Conservation (phyloP, 2,329 filamentous ascomycete species). For the Colletotrichum simmondsii region DNA sequence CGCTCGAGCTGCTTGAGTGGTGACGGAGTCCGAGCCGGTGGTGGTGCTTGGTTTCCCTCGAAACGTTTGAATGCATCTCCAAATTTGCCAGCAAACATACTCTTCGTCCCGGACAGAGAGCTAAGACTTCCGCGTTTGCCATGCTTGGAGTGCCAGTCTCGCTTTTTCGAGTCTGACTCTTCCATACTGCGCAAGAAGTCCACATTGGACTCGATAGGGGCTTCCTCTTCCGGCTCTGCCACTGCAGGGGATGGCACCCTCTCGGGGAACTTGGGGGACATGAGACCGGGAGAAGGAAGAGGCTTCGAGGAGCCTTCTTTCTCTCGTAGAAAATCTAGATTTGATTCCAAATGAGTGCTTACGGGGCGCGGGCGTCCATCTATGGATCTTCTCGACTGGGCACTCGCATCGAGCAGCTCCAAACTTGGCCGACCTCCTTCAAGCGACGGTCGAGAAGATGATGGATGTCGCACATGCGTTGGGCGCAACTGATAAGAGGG, state of each 20-base stretch:
- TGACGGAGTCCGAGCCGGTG: conserved; percentile 56
- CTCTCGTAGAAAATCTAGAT: conserved; percentile 84
- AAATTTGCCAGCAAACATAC: conserved; percentile 86
- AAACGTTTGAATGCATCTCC: conserved; percentile 95
- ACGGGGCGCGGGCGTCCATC: conserved; percentile 75
- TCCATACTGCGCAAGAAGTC: conserved; percentile 86
- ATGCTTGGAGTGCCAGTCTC: conserved; percentile 65
- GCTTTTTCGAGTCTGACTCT: conserved; percentile 67
- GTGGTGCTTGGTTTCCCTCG: conserved; percentile 65
- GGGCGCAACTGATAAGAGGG: conserved; percentile 41
- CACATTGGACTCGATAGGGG: conserved; percentile 80
- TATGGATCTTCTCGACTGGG: conserved; percentile 52
- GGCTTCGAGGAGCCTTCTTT: conserved; percentile 69
- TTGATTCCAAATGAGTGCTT: conserved; percentile 86
- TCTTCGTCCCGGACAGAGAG: conserved; percentile 80
- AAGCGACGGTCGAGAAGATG: conserved; percentile 73
- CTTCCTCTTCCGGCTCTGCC: conserved; percentile 62
- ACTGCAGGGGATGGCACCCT: conserved; percentile 55
- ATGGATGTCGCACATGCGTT: conserved; percentile 50
- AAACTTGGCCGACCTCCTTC: conserved; percentile 75
- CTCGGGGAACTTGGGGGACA: conserved; percentile 47
- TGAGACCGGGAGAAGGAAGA: conserved; percentile 46
- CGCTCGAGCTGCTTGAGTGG: conserved; percentile 60
- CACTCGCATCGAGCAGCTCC: conserved; percentile 71
- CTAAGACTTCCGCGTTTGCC: conserved; percentile 80